Percentiles rank a stretch among this genome's conserved stretches.
phyloP scores from a whole-genome alignment of 257 asterid genomes.

The Gentiana straminea region DNA sequence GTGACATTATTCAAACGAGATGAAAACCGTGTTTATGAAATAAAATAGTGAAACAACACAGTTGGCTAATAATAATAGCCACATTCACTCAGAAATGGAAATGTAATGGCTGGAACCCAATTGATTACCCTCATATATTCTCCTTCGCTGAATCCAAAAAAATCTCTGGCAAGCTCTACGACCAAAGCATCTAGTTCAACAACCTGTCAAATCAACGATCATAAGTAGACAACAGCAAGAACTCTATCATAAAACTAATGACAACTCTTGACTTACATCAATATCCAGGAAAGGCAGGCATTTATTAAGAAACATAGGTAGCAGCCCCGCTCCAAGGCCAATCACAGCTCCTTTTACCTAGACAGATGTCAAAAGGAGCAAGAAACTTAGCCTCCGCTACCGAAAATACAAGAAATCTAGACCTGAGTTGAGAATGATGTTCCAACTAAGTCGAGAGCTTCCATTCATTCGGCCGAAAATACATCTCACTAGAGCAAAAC shows the following conservation, averaged over 20 bases:
- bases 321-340: conserved; percentile 97
- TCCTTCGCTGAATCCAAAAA: conserved; percentile 62
- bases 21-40: too few relatives aligned
- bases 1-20: too few relatives aligned
- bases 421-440: neutral
- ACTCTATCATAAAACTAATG: neutral
- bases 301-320: conserved; percentile 83
- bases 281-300: conserved; percentile 43
- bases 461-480: neutral
- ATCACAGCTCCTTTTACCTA: conserved; percentile 63
- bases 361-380: conserved; percentile 9
- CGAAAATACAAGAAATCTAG: too few relatives aligned
- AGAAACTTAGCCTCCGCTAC: neutral
- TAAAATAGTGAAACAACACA: too few relatives aligned
- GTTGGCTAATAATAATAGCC: too few relatives aligned
- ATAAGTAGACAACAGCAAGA: neutral
- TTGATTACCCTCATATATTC: conserved; percentile 48
- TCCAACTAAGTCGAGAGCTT: neutral
- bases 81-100: too few relatives aligned
- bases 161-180: conserved; percentile 55
- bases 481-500: neutral
- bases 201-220: conserved; percentile 39
- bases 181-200: conserved; percentile 81
- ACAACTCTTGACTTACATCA: conserved; percentile 37
- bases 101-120: neutral